Percentiles rank a stretch among this genome's conserved stretches.
These are phyloP conservation scores for Crinitomyces ghanaensis DNA, from an alignment of 805 yeast genomes.

Conservation along the genomic window DNA sequence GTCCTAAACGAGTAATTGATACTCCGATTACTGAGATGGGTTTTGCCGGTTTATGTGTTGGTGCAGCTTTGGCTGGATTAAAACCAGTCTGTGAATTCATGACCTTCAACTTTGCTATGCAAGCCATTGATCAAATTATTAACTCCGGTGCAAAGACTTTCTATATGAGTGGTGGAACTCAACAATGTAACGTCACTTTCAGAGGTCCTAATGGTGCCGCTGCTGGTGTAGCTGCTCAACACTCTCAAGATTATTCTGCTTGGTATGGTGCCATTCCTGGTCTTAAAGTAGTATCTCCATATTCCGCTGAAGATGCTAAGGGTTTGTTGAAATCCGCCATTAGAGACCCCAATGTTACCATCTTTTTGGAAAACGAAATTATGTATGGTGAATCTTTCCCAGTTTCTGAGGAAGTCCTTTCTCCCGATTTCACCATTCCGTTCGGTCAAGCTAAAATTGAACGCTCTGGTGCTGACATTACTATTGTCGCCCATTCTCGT, in stretches of 20 bases:
- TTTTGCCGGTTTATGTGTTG: slow-evolving; percentile 87
- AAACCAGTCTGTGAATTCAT: slow-evolving; percentile 97
- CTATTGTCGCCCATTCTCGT: slow-evolving; percentile 87
- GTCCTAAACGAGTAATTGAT: slow-evolving; percentile 85
- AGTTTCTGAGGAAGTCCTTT: slow-evolving; percentile 76
- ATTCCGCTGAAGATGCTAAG: slow-evolving; percentile 88
- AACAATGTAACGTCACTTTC: slow-evolving; percentile 93
- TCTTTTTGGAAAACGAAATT: slow-evolving; percentile 91
- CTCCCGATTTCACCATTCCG: slow-evolving; percentile 84
- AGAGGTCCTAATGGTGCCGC: slow-evolving; percentile 99
- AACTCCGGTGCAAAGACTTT: slow-evolving; percentile 98
- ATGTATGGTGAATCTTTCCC: slow-evolving; percentile 87
- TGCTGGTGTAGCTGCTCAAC: slow-evolving; percentile 99
- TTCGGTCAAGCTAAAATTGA: slow-evolving; percentile 94
- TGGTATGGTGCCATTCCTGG: slow-evolving; percentile 99
- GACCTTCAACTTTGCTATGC: slow-evolving; percentile 99
- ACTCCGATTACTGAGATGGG: slow-evolving; percentile 99
- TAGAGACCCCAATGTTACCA: slow-evolving; percentile 97
- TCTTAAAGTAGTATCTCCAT: slow-evolving; percentile 91
- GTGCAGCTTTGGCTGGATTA: slow-evolving; percentile 92
- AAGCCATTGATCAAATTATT: slow-evolving; percentile 95
- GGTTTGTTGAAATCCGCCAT: slow-evolving; percentile 94
- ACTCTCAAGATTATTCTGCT: slow-evolving; percentile 93
- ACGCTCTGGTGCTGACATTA: slow-evolving; percentile 81
- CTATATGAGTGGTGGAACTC: slow-evolving; percentile 99